phyloP scores from a whole-genome alignment of 1,139 yeast genomes.

The Geotrichum restrictum region DNA sequence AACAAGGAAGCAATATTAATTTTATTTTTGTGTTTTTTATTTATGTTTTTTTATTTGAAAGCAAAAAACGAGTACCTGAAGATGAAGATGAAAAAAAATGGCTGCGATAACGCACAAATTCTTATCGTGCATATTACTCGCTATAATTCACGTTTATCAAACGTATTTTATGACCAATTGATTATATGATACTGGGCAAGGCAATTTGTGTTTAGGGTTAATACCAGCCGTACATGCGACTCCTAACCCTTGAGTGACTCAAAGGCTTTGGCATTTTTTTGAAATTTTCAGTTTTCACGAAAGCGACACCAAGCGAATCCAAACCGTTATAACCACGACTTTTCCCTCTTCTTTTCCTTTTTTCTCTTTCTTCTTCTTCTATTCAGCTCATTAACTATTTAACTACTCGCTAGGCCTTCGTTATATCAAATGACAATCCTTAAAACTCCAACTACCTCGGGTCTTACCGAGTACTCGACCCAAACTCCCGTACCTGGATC shows the following conservation, averaged over 20 bases:
- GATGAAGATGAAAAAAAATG: background rate
- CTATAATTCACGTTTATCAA: too few relatives aligned
- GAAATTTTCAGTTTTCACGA: background rate
- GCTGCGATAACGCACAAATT: background rate
- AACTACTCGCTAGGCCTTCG: background rate
- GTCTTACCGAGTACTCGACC: conserved; percentile 25
- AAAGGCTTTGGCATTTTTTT: background rate
- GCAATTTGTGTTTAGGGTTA: too few relatives aligned
- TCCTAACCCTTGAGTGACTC: conserved; percentile 4
- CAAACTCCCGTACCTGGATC: conserved; percentile 21
- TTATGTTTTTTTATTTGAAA: too few relatives aligned
- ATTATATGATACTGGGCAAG: too few relatives aligned
- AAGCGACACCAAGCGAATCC: too few relatives aligned
- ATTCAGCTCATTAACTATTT: background rate
- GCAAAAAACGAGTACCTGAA: too few relatives aligned
- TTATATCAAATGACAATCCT: conserved; percentile 3
- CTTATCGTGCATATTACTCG: too few relatives aligned
- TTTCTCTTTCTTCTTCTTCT: background rate
- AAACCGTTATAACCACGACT: too few relatives aligned
- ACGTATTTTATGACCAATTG: too few relatives aligned
- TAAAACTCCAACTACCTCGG: conserved; percentile 16
- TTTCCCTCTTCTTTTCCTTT: background rate
- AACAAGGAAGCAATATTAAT: background rate
- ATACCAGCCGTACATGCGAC: background rate
- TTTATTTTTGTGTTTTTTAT: too few relatives aligned